Evolutionary conservation across 495 filamentous ascomycete species (phyloP), one percentile per base, ranked within the genome.

Genomic region (Aspergillus nidulans): DNA sequence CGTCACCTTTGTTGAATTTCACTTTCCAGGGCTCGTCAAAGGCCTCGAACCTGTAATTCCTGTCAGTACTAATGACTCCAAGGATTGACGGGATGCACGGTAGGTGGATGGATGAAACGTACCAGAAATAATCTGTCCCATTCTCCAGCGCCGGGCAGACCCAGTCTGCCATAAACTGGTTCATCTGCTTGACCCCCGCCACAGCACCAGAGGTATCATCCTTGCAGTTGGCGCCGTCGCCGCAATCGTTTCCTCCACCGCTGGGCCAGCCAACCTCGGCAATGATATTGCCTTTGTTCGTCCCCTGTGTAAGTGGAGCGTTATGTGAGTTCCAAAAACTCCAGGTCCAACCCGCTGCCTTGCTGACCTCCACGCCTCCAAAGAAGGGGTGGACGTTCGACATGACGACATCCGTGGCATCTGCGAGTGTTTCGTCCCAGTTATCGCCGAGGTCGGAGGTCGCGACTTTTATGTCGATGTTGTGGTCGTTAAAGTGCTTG

Each of bases 381-480:
- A 98, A 98, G 78, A 98, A 97, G 1, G 94, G 94, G 69, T 98
- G 94, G 30, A 97, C 85, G 66, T 98, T 98, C 18, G 90, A 88
- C 92, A 97, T 97, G 65, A 97, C 84, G 56, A 89, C 81, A 60
- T 97, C 94, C 39, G 90, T 86, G 43, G 81, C 75, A 5, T 64
- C 50, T 0, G 88, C 85, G 15, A 98, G 78, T 0, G 75, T 63
- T 1, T 75, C 59, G 2, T 84, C 86, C 94, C 94, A 97, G 64
- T 91, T 87, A 57, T 92, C 87, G 15, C 94, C 94, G 4, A 98
- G 79, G 70, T 98, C 94, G 4, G 85, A 87, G 0, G 91, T 96
- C 1, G 90, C 90, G n/a, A 98, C 79, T 0, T 85, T 85, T 20
- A 97, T 76, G 47, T 83, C 71, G 60, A 89, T 78, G 13, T 77